A percentile compares a stretch with the other conserved stretches of the same genome.
Conservation (phyloP, 2,329 filamentous ascomycete species). For the Aspergillus quadricinctus region DNA sequence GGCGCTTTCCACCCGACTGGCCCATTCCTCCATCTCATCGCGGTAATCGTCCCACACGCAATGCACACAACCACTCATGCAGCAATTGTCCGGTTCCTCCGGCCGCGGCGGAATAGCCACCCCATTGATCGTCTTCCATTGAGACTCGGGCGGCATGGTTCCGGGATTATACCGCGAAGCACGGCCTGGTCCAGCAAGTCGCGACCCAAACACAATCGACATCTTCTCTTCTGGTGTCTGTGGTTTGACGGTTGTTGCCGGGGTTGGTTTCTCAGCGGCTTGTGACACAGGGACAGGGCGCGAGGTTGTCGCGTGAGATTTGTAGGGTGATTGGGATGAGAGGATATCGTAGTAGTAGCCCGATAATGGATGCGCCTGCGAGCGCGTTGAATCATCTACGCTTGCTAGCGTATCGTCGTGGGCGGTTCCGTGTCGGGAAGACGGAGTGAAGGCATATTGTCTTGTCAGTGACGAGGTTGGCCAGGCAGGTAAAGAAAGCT, state of each 20-base stretch:
- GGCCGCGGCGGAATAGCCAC: constrained; percentile 79
- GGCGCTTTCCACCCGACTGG: constrained; percentile 60
- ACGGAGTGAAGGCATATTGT: constrained; percentile 18
- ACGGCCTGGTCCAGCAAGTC: constrained; percentile 67
- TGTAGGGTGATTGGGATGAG: constrained; percentile 24
- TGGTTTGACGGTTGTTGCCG: constrained; percentile 14
- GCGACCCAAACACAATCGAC: constrained; percentile 75
- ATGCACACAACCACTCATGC: constrained; percentile 97
- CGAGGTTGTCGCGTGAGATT: constrained; percentile 14
- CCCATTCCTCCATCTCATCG: constrained; percentile 91
- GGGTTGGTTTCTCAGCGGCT: constrained; percentile 16
- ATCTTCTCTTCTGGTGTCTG: constrained; percentile 46
- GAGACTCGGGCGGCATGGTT: constrained; percentile 56
- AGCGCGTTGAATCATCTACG: constrained; percentile 5
- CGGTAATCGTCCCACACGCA: constrained; percentile 93
- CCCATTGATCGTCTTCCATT: constrained; percentile 62
- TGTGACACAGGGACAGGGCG: constrained; percentile 10
- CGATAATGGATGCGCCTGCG: constrained; percentile 39
- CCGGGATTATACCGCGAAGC: constrained; percentile 53
- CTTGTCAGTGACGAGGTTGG: constrained; percentile 2
- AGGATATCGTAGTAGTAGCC: constrained; percentile 45
- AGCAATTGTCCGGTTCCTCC: constrained; percentile 93
- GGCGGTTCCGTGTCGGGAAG: constrained; percentile 17
- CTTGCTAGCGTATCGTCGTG: constrained; percentile 9
- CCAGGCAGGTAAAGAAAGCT: not conserved